phyloP scores from a whole-genome alignment of 2,329 filamentous ascomycete species.

The Orbilia quercus region DNA sequence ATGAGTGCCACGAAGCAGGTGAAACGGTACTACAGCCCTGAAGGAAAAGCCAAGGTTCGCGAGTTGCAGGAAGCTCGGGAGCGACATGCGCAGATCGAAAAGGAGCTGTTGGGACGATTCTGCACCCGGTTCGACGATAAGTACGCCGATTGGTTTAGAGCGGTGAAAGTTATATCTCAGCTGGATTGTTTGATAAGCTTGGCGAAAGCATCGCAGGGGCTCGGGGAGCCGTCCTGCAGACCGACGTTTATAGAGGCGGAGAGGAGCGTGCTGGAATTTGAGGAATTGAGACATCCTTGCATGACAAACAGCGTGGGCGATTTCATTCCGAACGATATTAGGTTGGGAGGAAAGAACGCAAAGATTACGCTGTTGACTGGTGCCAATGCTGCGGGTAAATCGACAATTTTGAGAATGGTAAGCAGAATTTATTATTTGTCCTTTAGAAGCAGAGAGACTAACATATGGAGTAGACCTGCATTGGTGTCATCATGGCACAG shows the following conservation, averaged over 20 bases:
- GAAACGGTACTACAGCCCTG: conserved; percentile 92
- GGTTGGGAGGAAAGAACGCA: conserved; percentile 80
- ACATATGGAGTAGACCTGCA: conserved; percentile 74
- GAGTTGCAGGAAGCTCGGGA: conserved; percentile 94
- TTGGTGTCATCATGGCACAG: conserved; percentile 97
- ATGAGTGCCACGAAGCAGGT: conserved; percentile 93
- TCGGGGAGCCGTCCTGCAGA: conserved; percentile 88
- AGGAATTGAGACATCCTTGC: conserved; percentile 92
- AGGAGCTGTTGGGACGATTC: conserved; percentile 84
- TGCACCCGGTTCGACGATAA: conserved; percentile 88
- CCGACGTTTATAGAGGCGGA: conserved; percentile 87
- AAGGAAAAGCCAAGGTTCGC: conserved; percentile 83
- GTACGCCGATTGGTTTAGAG: conserved; percentile 84
- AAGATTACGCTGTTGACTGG: conserved; percentile 94
- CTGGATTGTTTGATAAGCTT: conserved; percentile 95
- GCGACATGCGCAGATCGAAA: conserved; percentile 88
- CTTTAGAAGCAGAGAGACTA: background rate
- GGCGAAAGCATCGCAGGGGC: conserved; percentile 83
- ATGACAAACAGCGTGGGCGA: conserved; percentile 84
- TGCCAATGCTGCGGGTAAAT: conserved; percentile 97
- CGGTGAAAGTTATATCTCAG: conserved; percentile 89
- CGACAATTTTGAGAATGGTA: conserved; percentile 93
- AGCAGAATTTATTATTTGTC: conserved; percentile 60
- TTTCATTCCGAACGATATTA: conserved; percentile 96
- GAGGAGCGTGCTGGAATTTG: conserved; percentile 87